Evolutionary conservation across 2,329 filamentous ascomycete species (phyloP), one percentile per base, ranked within the genome.

Genomic region (Pleomassaria siparia): DNA sequence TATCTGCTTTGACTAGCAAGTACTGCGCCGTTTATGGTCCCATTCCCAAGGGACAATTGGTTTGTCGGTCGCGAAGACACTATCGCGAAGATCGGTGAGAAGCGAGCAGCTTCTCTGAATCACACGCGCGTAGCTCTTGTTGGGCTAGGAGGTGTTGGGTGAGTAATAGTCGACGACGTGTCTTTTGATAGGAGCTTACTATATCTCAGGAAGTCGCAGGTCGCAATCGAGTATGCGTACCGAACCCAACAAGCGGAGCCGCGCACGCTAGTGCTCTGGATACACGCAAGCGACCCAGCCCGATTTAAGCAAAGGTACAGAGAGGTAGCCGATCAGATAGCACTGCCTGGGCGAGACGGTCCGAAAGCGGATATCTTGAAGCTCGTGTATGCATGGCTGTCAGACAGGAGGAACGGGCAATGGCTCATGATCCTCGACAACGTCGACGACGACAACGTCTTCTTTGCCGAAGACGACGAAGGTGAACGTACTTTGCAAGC

Each of bases 61-160:
- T 51, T 54, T 41, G 46, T 53, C 26, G 47, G 49, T 36, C 45
- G 51, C 37, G 49, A 49, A 37, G 46, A 51, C 36, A 44, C 43
- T 18, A 33, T 51, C 30, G 37, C 30, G 13, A 35, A 45, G 33
- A 43, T 55, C 24, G 40, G 47, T 22, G 45, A 52, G 41, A 28
- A 32, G 25, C 26, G 18, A 30, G 50, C 18, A 50, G 32, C 37
- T 13, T 28, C 42, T 28, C 16, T 4, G 12, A 40, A 41, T 29
- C 49, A 47, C 26, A 40, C 18, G 4, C 41, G 52, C 28, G 40
- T 47, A 26, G 54, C 58, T 26, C 37, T 61, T 4, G 50, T 58
- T 43, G 56, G 56, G 24, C 42, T 59, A 21, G 54, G 54, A 12
- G 54, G 56, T 30, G 54, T 54, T n/a, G 53, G 53, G 53, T 54